Evolutionary conservation across 2,329 filamentous ascomycete species (phyloP), one percentile per base, ranked within the genome.

Genomic region (Penicillium sumatraense): DNA sequence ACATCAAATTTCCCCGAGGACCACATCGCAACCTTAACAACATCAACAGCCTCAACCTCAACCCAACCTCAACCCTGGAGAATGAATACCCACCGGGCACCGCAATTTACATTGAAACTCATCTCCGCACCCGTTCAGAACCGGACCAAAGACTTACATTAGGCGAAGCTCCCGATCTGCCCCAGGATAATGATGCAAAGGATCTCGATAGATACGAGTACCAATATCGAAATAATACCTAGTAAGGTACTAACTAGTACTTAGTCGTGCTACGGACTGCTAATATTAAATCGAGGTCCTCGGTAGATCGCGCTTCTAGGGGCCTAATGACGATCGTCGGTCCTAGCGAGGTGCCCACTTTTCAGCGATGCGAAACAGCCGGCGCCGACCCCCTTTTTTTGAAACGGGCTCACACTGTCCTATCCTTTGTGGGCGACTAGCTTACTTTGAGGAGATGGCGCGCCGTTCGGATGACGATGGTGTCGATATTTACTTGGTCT

Each of bases 321-420:
- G 48, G 46, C 47, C 36, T 63, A 57, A 65, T 65, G 56, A 65
- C 57, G 62, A 65, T 65, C 62, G 61, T 54, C 60, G 48, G 24
- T 49, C 44, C 53, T 60, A 53, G 57, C 40, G 21, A 59, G 45
- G 48, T 60, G 51, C 57, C 62, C 62, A 65, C 62, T 61, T 54
- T 56, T 57, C 55, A 41, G 44, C 46, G 36, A 65, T 57, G 57
- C 57, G 61, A 65, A 65, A 64, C 62, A 56, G 42, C 57, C 61
- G 57, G 62, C 53, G 51, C 18, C 38, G 49, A 53, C 31, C 36
- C 51, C 53, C 56, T 47, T 38, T 53, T 53, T 50, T 48, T 56
- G 50, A 58, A 62, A 58, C 53, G 44, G 47, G 26, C 16, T 38
- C 21, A 26, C 24, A 29, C 26, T 27, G 42, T 14, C 40, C 40